phyloP scores from a whole-genome alignment of 1,284 basidiomycete genomes.

The Sporisorium iseilematis-ciliati region DNA sequence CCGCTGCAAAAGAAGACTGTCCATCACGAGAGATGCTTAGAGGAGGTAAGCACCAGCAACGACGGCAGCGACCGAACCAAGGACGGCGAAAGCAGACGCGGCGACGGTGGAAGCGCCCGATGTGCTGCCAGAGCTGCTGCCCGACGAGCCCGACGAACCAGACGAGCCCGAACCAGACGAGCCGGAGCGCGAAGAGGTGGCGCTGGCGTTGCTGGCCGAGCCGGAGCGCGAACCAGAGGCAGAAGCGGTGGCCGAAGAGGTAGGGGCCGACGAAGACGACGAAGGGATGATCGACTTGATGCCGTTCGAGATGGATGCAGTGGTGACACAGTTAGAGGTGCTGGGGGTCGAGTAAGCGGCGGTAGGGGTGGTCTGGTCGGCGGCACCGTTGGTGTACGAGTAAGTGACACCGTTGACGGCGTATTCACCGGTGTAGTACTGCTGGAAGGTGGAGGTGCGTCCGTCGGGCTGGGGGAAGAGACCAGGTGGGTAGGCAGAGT shows the following conservation, averaged over 20 bases:
- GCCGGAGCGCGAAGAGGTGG: slow-evolving; percentile 12
- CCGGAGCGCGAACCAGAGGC: slow-evolving; percentile 8
- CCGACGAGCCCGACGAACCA: slow-evolving; percentile 1
- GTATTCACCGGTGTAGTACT: slow-evolving; percentile 63
- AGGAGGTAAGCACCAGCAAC: slow-evolving; percentile 53
- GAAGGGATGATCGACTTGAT: slow-evolving; percentile 48
- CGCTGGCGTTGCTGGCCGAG: slow-evolving; percentile 15
- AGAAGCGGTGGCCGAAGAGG: slow-evolving; percentile 12
- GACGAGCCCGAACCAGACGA: not conserved
- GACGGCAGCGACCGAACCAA: slow-evolving; percentile 38
- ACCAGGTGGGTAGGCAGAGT: slow-evolving; percentile 69
- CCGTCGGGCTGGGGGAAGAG: slow-evolving; percentile 59
- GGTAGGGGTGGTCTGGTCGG: slow-evolving; percentile 58
- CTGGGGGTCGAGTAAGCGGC: slow-evolving; percentile 65
- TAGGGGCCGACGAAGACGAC: slow-evolving; percentile 10
- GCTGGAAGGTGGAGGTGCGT: slow-evolving; percentile 64
- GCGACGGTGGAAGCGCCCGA: slow-evolving; percentile 32
- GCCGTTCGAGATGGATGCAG: slow-evolving; percentile 60
- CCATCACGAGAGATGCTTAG: slow-evolving; percentile 22
- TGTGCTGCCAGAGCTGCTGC: slow-evolving; percentile 13
- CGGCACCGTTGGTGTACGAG: slow-evolving; percentile 65
- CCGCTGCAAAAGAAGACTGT: not conserved
- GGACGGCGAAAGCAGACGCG: slow-evolving; percentile 37
- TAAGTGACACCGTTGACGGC: slow-evolving; percentile 41
- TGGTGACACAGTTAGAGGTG: slow-evolving; percentile 61